These are phyloP conservation scores for Chalaropsis ovoidea DNA, from an alignment of 2,329 filamentous ascomycete species.

Conservation along the genomic window DNA sequence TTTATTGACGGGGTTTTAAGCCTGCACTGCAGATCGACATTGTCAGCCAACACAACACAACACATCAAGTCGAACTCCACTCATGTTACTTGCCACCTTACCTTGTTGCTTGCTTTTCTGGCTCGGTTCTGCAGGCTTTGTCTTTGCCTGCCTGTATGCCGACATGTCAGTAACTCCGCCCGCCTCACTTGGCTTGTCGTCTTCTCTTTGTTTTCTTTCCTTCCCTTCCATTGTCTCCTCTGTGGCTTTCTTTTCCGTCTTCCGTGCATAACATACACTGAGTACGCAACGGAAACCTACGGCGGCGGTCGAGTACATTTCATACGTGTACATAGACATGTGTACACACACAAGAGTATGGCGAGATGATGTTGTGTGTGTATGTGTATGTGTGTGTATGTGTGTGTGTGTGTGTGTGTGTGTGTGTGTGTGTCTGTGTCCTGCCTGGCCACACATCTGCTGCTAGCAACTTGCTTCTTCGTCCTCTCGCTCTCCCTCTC, in stretches of 20 bases:
- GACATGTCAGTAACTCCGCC: neutral
- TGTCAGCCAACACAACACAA: neutral
- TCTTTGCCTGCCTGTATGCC: neutral
- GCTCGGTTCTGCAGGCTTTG: neutral
- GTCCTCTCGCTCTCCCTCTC: neutral
- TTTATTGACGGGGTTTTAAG: neutral
- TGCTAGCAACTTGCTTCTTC: too few species aligned
- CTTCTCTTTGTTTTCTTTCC: neutral
- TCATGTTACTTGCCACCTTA: neutral
- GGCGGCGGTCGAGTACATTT: neutral
- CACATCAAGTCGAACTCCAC: neutral
- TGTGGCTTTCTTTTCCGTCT: neutral
- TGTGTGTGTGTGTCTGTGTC: too few species aligned
- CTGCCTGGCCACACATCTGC: too few species aligned
- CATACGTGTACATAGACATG: too few species aligned
- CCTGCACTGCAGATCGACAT: conserved; percentile 3
- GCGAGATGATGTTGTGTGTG: too few species aligned
- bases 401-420: too few species aligned
- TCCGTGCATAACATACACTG: too few species aligned
- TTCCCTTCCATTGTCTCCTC: neutral
- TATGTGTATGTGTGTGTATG: too few species aligned
- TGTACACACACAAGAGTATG: too few species aligned
- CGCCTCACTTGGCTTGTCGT: neutral
- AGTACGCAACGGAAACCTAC: too few species aligned
- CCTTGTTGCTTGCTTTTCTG: neutral